A percentile compares a stretch with the other conserved stretches of the same genome.
phyloP scores from a whole-genome alignment of 2,329 filamentous ascomycete genomes.

The Acrocalymma vagum region DNA sequence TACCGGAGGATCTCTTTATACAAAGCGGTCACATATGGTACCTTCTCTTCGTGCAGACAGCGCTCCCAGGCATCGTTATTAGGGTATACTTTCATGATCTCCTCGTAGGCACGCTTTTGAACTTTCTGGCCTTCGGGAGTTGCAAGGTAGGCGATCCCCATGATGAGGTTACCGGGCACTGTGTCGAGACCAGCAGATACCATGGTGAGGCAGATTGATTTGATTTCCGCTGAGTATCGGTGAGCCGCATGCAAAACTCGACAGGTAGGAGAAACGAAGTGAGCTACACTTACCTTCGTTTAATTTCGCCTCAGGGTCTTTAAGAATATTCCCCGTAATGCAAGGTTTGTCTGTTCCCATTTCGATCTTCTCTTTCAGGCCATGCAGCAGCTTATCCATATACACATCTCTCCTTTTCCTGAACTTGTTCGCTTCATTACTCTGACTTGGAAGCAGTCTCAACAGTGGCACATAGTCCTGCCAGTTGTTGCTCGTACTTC shows the following conservation, averaged over 20 bases:
- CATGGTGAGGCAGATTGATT: constrained; percentile 84
- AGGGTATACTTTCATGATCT: constrained; percentile 76
- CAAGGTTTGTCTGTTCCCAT: constrained; percentile 73
- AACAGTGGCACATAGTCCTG: constrained; percentile 84
- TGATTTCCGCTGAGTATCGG: constrained; percentile 70
- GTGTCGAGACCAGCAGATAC: constrained; percentile 84
- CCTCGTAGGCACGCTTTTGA: constrained; percentile 73
- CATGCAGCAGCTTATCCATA: constrained; percentile 65
- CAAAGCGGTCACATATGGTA: constrained; percentile 78
- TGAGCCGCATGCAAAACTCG: constrained; percentile 12
- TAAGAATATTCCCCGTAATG: constrained; percentile 75
- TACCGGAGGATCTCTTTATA: constrained; percentile 82
- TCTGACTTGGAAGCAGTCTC: constrained; percentile 69
- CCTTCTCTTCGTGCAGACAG: constrained; percentile 76
- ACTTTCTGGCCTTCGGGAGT: constrained; percentile 72
- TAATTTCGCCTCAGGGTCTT: constrained; percentile 74
- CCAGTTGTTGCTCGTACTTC: constrained; percentile 84
- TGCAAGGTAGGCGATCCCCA: constrained; percentile 81
- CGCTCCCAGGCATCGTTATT: constrained; percentile 78
- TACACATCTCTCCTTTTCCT: constrained; percentile 74
- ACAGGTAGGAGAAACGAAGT: background rate
- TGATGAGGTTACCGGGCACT: constrained; percentile 79
- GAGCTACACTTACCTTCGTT: constrained; percentile 63
- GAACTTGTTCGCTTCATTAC: constrained; percentile 70
- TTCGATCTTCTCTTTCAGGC: constrained; percentile 67